Base-by-base conservation (phyloP, 1,284 basidiomycete genomes). In the Xerocomus amazonicus region DNA sequence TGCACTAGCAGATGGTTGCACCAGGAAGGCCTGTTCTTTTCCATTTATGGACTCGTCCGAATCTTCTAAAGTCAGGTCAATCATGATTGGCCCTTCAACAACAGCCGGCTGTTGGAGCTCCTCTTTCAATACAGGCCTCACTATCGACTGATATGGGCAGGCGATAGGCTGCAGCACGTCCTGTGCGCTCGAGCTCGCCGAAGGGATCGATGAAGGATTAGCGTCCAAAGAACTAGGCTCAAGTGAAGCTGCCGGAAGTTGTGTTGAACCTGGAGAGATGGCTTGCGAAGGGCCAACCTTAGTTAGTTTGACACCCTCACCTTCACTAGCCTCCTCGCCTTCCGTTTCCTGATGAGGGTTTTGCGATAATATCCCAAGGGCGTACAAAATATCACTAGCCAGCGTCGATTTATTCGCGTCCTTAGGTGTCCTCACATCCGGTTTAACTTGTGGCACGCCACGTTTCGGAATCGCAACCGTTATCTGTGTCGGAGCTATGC, bases 301-400 rank as follows among this genome's bases (percentile, higher is more conserved):
- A 17, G 28, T 36, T 27, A 16, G 10, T 17, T 43, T 44, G 28
- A 32, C 40, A 35, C 16, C 39, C 38, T 42, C 41, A n/a, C 8
- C 17, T 5, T 49, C 9, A 26, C 39, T 29, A 35, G 19, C 28
- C 31, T 26, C 26, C 29, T 48, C 33, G 31, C 39, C 45, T 39
- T 37, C 48, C 9, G 29, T 16, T 37, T 53, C 58, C n/a, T 50
- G 50, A 38, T 2, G 27, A 33, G 34, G 27, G 26, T 48, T 47
- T 9, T 53, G 48, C 1, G 29, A 12, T 10, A 19, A 56, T 48
- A 60, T 62, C 9, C 71, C 68, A 5, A 77, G 59, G 9, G 74
- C 70, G 5, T 68, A 68, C 13, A 77, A 50, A 23, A 77, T 65
- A 52, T 77, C 76, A 34, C 61, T 67, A 13, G 75, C 76, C 17